phyloP scores from a whole-genome alignment of 1,139 yeast species.

The Candida albicans region DNA sequence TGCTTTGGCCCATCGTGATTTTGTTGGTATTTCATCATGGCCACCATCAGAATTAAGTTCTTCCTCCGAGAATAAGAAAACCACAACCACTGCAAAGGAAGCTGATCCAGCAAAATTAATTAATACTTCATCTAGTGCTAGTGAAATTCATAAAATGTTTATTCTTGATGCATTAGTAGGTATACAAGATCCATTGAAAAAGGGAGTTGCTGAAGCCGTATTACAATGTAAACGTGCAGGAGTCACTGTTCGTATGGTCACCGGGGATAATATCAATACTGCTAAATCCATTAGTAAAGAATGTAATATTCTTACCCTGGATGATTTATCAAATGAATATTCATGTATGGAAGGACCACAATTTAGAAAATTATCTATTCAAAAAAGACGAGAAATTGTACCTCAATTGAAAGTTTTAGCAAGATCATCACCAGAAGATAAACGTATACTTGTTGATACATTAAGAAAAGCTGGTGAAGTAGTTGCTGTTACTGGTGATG shows the following conservation, averaged over 20 bases:
- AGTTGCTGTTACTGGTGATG: conserved; percentile 98
- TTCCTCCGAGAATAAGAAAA: conserved; percentile 24
- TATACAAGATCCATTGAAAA: conserved; percentile 90
- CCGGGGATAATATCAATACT: conserved; percentile 90
- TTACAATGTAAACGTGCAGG: conserved; percentile 85
- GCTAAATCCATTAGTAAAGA: conserved; percentile 87
- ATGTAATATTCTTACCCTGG: conserved; percentile 74
- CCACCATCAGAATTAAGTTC: conserved; percentile 56
- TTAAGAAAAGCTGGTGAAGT: conserved; percentile 81
- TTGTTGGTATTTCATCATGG: conserved; percentile 52
- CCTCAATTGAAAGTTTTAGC: conserved; percentile 84
- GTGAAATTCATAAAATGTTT: conserved; percentile 35
- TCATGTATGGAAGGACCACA: conserved; percentile 92
- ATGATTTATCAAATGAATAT: conserved; percentile 50
- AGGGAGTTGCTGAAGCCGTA: conserved; percentile 89
- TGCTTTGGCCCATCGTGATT: conserved; percentile 78
- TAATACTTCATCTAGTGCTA: conserved; percentile 20
- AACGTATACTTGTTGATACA: conserved; percentile 81
- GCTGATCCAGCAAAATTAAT: conserved; percentile 53
- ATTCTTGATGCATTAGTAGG: conserved; percentile 77
- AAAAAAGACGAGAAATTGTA: conserved; percentile 59
- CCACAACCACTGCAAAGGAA: conserved; percentile 30
- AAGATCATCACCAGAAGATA: conserved; percentile 94
- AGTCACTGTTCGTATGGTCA: conserved; percentile 94
- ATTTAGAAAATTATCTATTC: conserved; percentile 64